Percentiles rank a stretch among this genome's conserved stretches.
Evolutionary conservation across 805 yeast species (phyloP).

Genomic region (Nakazawaea siamensis): DNA sequence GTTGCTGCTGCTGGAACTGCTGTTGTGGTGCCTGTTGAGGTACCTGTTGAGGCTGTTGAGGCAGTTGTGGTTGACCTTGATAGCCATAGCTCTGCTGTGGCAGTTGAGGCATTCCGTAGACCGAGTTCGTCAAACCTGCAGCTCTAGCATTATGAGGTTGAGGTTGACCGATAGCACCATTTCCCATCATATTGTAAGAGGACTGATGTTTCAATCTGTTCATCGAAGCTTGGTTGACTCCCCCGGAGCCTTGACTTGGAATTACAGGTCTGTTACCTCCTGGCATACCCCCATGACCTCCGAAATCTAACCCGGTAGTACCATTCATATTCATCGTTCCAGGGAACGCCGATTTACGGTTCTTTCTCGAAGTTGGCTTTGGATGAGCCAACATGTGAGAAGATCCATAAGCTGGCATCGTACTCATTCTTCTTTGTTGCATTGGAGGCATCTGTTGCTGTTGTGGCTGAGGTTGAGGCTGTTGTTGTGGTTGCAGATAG

Average conservation of each 20-base stretch:
- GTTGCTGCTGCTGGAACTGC: neutral
- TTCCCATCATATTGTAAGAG: constrained; percentile 14
- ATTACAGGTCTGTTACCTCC: constrained; percentile 12
- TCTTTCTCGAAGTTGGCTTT: constrained; percentile 35
- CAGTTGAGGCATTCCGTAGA: too few species aligned
- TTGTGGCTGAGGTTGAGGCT: constrained; percentile 15
- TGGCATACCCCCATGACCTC: constrained; percentile 21
- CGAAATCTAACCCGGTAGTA: constrained; percentile 11
- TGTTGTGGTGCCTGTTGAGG: neutral
- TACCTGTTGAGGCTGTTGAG: neutral
- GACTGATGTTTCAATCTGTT: constrained; percentile 9
- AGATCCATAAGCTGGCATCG: constrained; percentile 18
- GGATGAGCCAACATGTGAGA: constrained; percentile 18
- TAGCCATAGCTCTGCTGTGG: too few species aligned
- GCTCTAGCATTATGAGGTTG: constrained; percentile 11
- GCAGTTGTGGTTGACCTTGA: too few species aligned
- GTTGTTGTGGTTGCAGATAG: constrained; percentile 14
- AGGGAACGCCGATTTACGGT: constrained; percentile 30
- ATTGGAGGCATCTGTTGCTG: constrained; percentile 14
- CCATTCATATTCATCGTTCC: constrained; percentile 13
- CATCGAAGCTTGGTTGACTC: neutral
- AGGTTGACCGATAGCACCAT: neutral
- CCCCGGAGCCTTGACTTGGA: neutral
- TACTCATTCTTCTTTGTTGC: constrained; percentile 19
- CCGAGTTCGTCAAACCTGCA: too few species aligned